Evolutionary conservation across 1,139 yeast genomes (phyloP).

Genomic region (Suhomyces guaymorum): DNA sequence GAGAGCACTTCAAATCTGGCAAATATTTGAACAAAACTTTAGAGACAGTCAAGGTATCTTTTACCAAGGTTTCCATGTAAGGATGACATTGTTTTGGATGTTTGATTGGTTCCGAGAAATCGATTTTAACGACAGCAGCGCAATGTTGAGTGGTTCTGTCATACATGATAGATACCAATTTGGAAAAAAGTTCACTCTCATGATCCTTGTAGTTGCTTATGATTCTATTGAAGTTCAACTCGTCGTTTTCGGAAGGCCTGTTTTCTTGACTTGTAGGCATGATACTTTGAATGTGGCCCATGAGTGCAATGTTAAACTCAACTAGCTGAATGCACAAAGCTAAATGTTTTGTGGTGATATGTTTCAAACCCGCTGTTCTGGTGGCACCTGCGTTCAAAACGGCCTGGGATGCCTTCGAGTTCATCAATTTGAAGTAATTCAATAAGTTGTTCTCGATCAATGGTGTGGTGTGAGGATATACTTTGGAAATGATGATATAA

Average conservation of each 20-base stretch:
- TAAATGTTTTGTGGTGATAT: conserved; percentile 73
- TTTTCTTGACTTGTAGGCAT: conserved; percentile 13
- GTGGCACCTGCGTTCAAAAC: conserved; percentile 80
- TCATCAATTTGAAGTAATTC: conserved; percentile 54
- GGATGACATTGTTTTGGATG: conserved; percentile 51
- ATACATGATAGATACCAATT: conserved; percentile 68
- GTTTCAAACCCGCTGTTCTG: conserved; percentile 70
- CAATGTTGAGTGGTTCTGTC: conserved; percentile 60
- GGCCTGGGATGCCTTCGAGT: conserved; percentile 59
- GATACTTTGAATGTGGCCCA: conserved; percentile 21
- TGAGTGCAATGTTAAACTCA: conserved; percentile 39
- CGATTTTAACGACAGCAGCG: conserved; percentile 42
- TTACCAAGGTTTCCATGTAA: conserved; percentile 68
- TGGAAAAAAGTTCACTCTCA: conserved; percentile 63
- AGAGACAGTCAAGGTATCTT: conserved; percentile 64
- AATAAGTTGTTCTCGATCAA: conserved; percentile 45
- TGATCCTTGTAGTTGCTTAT: conserved; percentile 53
- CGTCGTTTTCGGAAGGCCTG: conserved; percentile 25
- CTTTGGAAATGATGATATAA: conserved; percentile 50
- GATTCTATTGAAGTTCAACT: conserved; percentile 36
- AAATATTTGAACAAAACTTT: conserved; percentile 61
- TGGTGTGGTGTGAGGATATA: conserved; percentile 45
- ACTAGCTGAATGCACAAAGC: conserved; percentile 66
- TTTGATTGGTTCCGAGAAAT: conserved; percentile 50
- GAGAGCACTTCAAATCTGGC: conserved; percentile 51